phyloP scores from a whole-genome alignment of 805 yeast species.

The Monosporozyma aquatica region DNA sequence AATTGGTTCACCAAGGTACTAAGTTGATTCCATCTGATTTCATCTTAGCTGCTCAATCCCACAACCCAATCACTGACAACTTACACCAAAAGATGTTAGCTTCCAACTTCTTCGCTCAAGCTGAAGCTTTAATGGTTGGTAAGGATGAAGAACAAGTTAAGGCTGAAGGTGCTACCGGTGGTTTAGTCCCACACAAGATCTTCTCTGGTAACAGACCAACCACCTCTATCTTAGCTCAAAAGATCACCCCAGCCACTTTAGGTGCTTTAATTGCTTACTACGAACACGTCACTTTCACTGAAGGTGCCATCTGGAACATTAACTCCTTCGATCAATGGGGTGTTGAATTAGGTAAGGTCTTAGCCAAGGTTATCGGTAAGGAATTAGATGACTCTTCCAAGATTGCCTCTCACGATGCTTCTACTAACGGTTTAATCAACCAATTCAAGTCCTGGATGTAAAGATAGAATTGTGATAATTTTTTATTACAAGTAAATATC shows the following conservation, averaged over 20 bases:
- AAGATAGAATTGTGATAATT: too few species aligned
- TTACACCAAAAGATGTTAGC: slow-evolving; percentile 97
- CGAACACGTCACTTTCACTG: slow-evolving; percentile 94
- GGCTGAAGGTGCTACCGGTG: slow-evolving; percentile 82
- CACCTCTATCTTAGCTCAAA: slow-evolving; percentile 89
- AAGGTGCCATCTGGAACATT: slow-evolving; percentile 99
- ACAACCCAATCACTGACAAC: slow-evolving; percentile 91
- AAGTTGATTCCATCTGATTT: slow-evolving; percentile 95
- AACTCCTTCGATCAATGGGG: slow-evolving; percentile 99
- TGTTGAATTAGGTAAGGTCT: slow-evolving; percentile 95
- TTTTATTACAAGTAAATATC: too few species aligned
- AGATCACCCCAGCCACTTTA: slow-evolving; percentile 91
- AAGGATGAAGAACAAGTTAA: slow-evolving; percentile 76
- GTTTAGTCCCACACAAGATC: slow-evolving; percentile 86
- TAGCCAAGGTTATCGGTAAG: slow-evolving; percentile 90
- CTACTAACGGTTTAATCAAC: slow-evolving; percentile 90
- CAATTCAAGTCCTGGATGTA: slow-evolving; percentile 80
- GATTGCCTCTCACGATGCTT: slow-evolving; percentile 70
- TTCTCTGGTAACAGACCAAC: slow-evolving; percentile 99
- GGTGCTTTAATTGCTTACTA: slow-evolving; percentile 97
- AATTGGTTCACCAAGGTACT: slow-evolving; percentile 97
- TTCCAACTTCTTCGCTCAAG: slow-evolving; percentile 97
- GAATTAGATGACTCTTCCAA: slow-evolving; percentile 61
- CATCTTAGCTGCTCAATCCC: slow-evolving; percentile 93
- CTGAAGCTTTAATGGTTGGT: slow-evolving; percentile 96